phyloP scores from a whole-genome alignment of 1,284 basidiomycete species.

The Phlebopus sp. region DNA sequence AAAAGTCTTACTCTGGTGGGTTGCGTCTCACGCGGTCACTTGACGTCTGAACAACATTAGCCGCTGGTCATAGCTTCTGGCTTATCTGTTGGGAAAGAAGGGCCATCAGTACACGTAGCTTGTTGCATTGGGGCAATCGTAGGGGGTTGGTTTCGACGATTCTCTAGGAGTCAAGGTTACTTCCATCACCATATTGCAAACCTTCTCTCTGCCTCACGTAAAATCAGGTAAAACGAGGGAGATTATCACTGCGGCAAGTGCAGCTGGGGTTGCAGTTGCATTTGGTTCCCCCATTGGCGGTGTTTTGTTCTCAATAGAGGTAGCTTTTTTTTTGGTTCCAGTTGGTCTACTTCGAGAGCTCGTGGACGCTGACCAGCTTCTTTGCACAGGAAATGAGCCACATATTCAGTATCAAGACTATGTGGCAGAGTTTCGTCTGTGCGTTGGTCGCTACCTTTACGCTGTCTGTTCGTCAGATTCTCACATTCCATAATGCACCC shows the following conservation, averaged over 20 bases:
- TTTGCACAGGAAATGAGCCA: constrained; percentile 91
- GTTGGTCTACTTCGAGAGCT: background rate
- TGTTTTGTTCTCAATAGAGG: constrained; percentile 89
- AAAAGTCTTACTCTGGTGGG: constrained; percentile 89
- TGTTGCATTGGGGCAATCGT: constrained; percentile 91
- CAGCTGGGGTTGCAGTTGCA: constrained; percentile 95
- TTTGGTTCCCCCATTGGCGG: constrained; percentile 98
- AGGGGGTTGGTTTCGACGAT: constrained; percentile 77
- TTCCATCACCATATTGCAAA: constrained; percentile 13
- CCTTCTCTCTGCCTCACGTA: constrained; percentile 7
- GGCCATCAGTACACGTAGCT: constrained; percentile 96
- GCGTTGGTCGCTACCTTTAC: constrained; percentile 96
- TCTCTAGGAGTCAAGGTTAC: constrained; percentile 85
- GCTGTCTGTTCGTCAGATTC: constrained; percentile 67
- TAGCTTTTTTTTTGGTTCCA: constrained; percentile 24
- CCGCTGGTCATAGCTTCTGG: constrained; percentile 98
- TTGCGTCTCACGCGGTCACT: constrained; percentile 13
- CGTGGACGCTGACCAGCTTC: constrained; percentile 5
- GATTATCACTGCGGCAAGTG: constrained; percentile 92
- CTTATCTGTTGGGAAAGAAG: constrained; percentile 97
- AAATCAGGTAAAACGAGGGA: constrained; percentile 89
- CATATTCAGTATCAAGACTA: constrained; percentile 93
- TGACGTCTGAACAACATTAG: constrained; percentile 40
- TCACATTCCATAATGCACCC: constrained; percentile 14
- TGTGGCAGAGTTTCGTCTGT: constrained; percentile 98